phyloP scores from a whole-genome alignment of 2,329 filamentous ascomycete species.

The Parafenestella ontariensis region DNA sequence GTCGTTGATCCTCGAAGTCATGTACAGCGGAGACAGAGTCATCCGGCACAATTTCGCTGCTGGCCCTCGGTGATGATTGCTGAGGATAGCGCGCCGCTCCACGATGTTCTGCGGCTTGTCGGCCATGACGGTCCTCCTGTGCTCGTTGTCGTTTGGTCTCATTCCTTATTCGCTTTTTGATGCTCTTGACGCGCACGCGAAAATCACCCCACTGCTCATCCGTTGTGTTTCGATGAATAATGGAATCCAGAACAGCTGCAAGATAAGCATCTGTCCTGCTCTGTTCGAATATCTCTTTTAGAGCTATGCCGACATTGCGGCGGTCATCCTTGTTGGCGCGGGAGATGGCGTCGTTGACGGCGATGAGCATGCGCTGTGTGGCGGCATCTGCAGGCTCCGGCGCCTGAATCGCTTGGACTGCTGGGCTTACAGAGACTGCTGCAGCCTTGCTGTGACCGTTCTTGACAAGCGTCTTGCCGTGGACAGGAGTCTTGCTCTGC shows the following conservation, averaged over 20 bases:
- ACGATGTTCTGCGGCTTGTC: conserved; percentile 44
- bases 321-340: conserved; percentile 48
- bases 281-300: conserved; percentile 53
- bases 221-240: conserved; percentile 52
- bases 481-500: conserved; percentile 41
- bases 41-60: conserved; percentile 33
- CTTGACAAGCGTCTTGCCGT: conserved; percentile 38
- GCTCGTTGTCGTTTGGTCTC: conserved; percentile 31
- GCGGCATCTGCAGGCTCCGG: conserved; percentile 16
- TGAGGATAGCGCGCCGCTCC: conserved; percentile 20
- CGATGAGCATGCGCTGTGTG: conserved; percentile 40
- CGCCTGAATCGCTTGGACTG: conserved; percentile 20
- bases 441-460: conserved; percentile 28
- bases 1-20: conserved; percentile 24
- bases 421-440: conserved; percentile 27
- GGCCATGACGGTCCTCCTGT: conserved; percentile 20
- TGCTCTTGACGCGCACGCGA: conserved; percentile 51
- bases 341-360: conserved; percentile 53
- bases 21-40: conserved; percentile 31
- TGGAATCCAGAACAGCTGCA: conserved; percentile 51
- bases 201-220: conserved; percentile 51
- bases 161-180: conserved; percentile 51
- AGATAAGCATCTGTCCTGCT: conserved; percentile 48
- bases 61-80: conserved; percentile 31
- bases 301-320: conserved; percentile 40